Evolutionary conservation across 768 basidiomycete genomes (phyloP).

Genomic region (Cystofilobasidium ferigula): DNA sequence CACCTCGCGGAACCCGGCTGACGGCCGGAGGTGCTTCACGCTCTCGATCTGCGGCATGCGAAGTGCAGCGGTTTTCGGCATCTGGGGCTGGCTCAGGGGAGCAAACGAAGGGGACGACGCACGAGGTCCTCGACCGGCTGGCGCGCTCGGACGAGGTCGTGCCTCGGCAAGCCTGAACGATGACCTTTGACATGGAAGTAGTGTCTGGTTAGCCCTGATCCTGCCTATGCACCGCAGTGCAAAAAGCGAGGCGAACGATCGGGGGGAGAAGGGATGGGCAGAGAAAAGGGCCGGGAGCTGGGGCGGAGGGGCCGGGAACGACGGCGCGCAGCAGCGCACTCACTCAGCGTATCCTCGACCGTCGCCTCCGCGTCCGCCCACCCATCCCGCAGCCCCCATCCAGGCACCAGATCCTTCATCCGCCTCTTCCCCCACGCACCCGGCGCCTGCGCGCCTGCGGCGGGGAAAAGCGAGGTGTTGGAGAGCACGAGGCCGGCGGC

Average conservation of each 20-base stretch:
- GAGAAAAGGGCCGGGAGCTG: not conserved
- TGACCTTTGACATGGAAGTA: constrained; percentile 28
- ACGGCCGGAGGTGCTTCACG: constrained; percentile 30
- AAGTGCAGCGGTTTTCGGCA: not conserved
- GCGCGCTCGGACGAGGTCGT: constrained; percentile 24
- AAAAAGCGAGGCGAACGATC: not conserved
- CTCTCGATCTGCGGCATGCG: not conserved
- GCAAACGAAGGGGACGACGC: not conserved
- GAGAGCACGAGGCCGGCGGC: constrained; percentile 31
- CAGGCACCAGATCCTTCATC: constrained; percentile 32
- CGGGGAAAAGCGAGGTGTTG: constrained; percentile 27
- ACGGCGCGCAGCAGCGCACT: no score
- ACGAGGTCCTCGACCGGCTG: not conserved
- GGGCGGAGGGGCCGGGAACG: no score
- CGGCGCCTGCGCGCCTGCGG: constrained; percentile 21
- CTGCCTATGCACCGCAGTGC: no score
- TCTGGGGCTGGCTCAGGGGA: not conserved
- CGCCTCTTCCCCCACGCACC: constrained; percentile 29
- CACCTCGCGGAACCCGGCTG: constrained; percentile 29
- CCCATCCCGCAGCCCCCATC: constrained; percentile 31
- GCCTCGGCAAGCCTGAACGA: constrained; percentile 32
- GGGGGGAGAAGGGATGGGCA: not conserved
- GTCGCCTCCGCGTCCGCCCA: constrained; percentile 29
- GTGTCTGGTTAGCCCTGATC: no score
- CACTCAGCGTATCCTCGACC: constrained; percentile 32